These are phyloP conservation scores for Phytophthora megakarya DNA, from an alignment of 352 stramenopile genomes.

Conservation along the genomic window DNA sequence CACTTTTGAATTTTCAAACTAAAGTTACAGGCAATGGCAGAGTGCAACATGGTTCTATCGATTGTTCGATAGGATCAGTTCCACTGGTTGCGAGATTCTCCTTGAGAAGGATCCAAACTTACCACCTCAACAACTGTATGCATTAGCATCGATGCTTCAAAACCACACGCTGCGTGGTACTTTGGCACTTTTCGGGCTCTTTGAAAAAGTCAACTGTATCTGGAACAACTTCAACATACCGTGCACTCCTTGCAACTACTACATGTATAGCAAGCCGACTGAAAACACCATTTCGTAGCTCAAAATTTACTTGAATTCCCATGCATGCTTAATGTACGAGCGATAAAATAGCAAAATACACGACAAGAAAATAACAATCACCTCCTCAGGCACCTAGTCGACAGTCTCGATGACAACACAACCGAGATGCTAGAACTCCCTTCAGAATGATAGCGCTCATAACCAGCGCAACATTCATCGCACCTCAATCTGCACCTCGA, in stretches of 20 bases:
- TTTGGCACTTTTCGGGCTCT: neutral
- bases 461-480: slow-evolving; percentile 14
- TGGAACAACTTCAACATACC: too few species aligned
- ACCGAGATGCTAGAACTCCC: neutral
- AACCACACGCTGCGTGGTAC: neutral
- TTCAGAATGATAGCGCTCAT: slow-evolving; percentile 7
- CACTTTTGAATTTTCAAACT: too few species aligned
- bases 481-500: neutral
- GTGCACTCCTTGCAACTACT: too few species aligned
- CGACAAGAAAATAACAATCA: slow-evolving; percentile 34
- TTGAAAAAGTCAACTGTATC: too few species aligned
- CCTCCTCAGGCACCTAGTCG: neutral
- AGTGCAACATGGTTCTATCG: too few species aligned
- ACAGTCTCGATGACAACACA: slow-evolving; percentile 4
- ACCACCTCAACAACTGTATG: neutral
- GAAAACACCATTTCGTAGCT: neutral
- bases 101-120: neutral
- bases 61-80: neutral
- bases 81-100: neutral
- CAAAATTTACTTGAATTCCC: slow-evolving; percentile 23
- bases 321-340: slow-evolving; percentile 25
- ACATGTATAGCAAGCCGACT: too few species aligned
- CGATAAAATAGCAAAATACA: slow-evolving; percentile 42
- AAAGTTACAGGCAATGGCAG: too few species aligned
- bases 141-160: neutral